Base-by-base conservation (phyloP, 352 stramenopile species). In the Aphanomyces astaci region DNA sequence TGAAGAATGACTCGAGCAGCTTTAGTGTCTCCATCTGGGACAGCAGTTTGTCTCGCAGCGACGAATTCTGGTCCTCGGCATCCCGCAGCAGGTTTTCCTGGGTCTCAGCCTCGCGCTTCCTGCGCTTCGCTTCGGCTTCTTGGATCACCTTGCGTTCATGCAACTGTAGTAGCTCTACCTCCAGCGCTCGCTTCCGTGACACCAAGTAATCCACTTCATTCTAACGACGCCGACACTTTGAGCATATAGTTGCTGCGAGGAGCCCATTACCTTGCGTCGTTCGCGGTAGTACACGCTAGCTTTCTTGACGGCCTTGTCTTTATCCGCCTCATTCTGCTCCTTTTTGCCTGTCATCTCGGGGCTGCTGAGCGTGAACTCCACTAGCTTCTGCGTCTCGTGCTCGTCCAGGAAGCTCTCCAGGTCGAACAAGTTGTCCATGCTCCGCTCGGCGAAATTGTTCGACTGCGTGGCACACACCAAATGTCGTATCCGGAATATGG, bases 21-120 rank as follows among this genome's bases (percentile, higher is more conserved):
- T 59, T 59, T n/a, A 59, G 51, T n/a, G 51, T 59, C 7, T 59
- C 30, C 51, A 59, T 59, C 51, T 59, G 51, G 17, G 51, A 59
- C 51, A 59, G 30, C 5, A 59, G 2, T 59, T 59, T 59, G 17
- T 30, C 24, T 9, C 51, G 51, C 51, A 59, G 51, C 51, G 27
- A 7, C 17, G 51, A 59, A 25, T 59, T 59, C 51, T 59, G 25
- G 13, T 32, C 51, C 51, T 59, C 51, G 25, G 51, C 51, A 32
- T 39, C 30, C 22, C 51, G 51, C 5, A 59, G 30, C 5, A 59
- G 24, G 30, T 32, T 59, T 32, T 39, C 19, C n/a, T 59, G 51
- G 19, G 25, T n/a, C 30, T 30, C 27, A 11, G 51, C 51, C n/a
- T 59, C 30, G 51, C 1, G 51, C 30, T 59, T 59, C 51, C 22